phyloP scores from a whole-genome alignment of 352 stramenopile species.

The Globisporangium camurandrum region DNA sequence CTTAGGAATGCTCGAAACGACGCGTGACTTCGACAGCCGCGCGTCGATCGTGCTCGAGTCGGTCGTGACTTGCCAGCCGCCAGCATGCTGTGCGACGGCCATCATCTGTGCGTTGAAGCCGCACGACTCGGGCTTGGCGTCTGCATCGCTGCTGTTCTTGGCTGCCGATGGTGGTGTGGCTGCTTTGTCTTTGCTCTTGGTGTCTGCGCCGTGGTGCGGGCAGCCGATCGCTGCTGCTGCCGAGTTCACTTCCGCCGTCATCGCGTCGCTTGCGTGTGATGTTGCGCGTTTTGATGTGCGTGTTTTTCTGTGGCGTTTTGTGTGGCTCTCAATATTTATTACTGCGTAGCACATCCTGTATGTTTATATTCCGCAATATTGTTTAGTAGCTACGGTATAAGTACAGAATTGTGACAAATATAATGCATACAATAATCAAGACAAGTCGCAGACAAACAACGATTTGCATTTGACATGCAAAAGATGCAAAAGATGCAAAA shows the following conservation, averaged over 20 bases:
- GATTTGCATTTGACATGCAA: no score
- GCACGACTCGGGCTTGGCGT: slow-evolving; percentile 10
- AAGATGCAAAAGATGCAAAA: no score
- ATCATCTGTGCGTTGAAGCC: slow-evolving; percentile 64
- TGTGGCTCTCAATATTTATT: no score
- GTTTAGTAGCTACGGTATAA: no score
- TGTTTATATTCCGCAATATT: no score
- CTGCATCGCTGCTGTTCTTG: not conserved
- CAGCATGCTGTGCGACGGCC: slow-evolving; percentile 32
- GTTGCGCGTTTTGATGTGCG: no score
- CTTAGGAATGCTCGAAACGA: slow-evolving; percentile 94
- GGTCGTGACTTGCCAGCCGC: slow-evolving; percentile 24
- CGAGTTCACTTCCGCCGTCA: slow-evolving; percentile 70
- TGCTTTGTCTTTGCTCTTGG: slow-evolving; percentile 5
- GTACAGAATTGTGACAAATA: no score
- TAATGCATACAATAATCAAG: no score
- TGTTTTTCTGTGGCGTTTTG: no score
- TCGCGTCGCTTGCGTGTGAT: slow-evolving; percentile 7
- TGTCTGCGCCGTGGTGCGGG: slow-evolving; percentile 23
- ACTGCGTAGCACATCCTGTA: no score
- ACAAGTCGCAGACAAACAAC: no score
- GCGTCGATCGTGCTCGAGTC: slow-evolving; percentile 13
- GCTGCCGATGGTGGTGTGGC: not conserved
- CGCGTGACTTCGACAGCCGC: slow-evolving; percentile 77
- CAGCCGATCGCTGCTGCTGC: slow-evolving; percentile 39